These are phyloP conservation scores for Azolla pinnata DNA, from an alignment of 75 land plant species.

Conservation along the genomic window DNA sequence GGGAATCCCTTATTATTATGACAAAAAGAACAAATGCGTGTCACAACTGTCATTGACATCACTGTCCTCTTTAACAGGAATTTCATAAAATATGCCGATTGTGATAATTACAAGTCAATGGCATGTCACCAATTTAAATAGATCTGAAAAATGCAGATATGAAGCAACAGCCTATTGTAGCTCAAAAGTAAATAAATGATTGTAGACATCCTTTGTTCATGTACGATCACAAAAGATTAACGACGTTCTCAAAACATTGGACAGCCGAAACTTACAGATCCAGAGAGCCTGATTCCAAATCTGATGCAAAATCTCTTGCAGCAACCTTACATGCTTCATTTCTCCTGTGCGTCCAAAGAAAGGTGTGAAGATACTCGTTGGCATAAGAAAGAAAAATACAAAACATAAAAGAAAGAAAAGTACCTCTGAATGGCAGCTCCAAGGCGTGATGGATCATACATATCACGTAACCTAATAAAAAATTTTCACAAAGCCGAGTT, in stretches of 20 bases:
- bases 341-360: slow-evolving; percentile 41
- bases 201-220: not conserved
- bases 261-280: slow-evolving; percentile 54
- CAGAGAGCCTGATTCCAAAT: slow-evolving; percentile 68
- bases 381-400: slow-evolving; percentile 2
- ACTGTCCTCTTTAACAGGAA: too few relatives aligned
- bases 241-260: not conserved
- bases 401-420: slow-evolving; percentile 2
- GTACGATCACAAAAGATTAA: slow-evolving; percentile 3
- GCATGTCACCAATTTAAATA: too few relatives aligned
- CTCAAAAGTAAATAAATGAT: not conserved
- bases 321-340: slow-evolving; percentile 66
- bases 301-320: slow-evolving; percentile 82
- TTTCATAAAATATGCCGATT: too few relatives aligned
- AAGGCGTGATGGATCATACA: slow-evolving; percentile 90
- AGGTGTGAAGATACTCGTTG: not conserved
- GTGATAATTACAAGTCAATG: too few relatives aligned
- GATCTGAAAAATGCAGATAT: too few relatives aligned
- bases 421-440: slow-evolving; percentile 76
- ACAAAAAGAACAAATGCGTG: too few relatives aligned
- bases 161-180: too few relatives aligned
- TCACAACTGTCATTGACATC: too few relatives aligned
- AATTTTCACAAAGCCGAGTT: too few relatives aligned
- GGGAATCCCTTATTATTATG: too few relatives aligned
- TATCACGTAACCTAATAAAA: slow-evolving; percentile 68